These are phyloP conservation scores for Candida dajiaensis DNA, from an alignment of 805 yeast species.

Conservation along the genomic window DNA sequence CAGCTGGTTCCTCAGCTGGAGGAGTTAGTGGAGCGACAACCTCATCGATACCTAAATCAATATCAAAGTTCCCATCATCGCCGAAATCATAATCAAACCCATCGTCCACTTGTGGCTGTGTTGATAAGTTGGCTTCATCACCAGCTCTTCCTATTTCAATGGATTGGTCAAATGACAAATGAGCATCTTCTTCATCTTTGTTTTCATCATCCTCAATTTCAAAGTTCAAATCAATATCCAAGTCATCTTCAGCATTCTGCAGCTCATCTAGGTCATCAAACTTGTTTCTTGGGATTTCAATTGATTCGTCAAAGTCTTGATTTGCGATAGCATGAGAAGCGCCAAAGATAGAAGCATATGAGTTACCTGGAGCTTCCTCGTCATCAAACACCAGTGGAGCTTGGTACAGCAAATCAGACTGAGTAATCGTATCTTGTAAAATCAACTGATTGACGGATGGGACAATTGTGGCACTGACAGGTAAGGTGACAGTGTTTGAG, in stretches of 20 bases:
- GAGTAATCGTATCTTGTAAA: slow-evolving; percentile 74
- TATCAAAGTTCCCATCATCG: slow-evolving; percentile 3
- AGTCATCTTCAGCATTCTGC: slow-evolving; percentile 33
- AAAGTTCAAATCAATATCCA: slow-evolving; percentile 49
- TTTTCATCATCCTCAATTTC: slow-evolving; percentile 29
- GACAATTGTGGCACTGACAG: slow-evolving; percentile 55
- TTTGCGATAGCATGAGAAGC: slow-evolving; percentile 12
- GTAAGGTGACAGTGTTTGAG: slow-evolving; percentile 45
- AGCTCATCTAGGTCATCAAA: slow-evolving; percentile 25
- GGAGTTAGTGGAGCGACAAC: slow-evolving; percentile 6
- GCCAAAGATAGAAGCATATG: slow-evolving; percentile 12
- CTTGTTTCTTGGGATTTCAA: slow-evolving; percentile 60
- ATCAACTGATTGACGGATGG: slow-evolving; percentile 54
- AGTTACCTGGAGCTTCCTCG: slow-evolving; percentile 13
- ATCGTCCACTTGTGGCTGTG: slow-evolving; percentile 3
- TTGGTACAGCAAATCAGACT: slow-evolving; percentile 63
- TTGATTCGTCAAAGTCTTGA: slow-evolving; percentile 44
- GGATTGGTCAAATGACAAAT: slow-evolving; percentile 31
- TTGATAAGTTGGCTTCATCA: slow-evolving; percentile 17
- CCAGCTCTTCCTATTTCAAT: slow-evolving; percentile 49
- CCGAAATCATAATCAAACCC: slow-evolving; percentile 5
- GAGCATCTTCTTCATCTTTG: slow-evolving; percentile 19
- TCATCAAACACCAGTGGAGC: slow-evolving; percentile 42
- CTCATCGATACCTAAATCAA: slow-evolving; percentile 7
- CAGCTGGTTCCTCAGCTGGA: slow-evolving; percentile 18